Evolutionary conservation across 495 filamentous ascomycete genomes (phyloP).

Genomic region (Immersiella caudata): DNA sequence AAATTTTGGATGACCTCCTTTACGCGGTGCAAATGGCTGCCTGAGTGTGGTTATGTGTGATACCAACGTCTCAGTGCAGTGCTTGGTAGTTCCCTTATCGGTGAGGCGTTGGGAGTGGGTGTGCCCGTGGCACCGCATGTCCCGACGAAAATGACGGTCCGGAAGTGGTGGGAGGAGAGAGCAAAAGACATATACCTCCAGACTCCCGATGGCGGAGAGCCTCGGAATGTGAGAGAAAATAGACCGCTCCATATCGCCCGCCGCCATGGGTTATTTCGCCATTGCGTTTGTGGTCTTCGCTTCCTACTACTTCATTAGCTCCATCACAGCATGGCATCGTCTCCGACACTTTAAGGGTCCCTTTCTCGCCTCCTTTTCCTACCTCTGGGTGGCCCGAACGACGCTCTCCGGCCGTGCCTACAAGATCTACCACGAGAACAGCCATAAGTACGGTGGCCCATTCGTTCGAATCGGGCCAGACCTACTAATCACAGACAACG

Average conservation of each 20-base stretch:
- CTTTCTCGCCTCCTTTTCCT: slow-evolving; percentile 55
- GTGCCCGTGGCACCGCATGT: too few relatives aligned
- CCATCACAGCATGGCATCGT: slow-evolving; percentile 18
- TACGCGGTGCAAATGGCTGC: too few relatives aligned
- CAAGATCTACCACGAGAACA: slow-evolving; percentile 6
- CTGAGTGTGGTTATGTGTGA: too few relatives aligned
- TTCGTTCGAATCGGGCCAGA: slow-evolving; percentile 43
- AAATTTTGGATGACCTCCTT: too few relatives aligned
- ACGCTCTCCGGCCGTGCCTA: not conserved
- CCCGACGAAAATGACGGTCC: too few relatives aligned
- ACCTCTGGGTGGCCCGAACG: slow-evolving; percentile 47
- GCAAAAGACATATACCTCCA: too few relatives aligned
- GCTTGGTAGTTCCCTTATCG: too few relatives aligned
- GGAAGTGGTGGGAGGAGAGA: too few relatives aligned
- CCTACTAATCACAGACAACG: slow-evolving; percentile 43
- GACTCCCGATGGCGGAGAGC: too few relatives aligned
- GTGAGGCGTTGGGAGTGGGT: too few relatives aligned
- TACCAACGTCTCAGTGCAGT: too few relatives aligned
- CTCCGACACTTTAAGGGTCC: slow-evolving; percentile 57
- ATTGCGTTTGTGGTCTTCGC: not conserved
- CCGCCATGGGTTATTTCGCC: not conserved
- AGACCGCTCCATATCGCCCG: not conserved
- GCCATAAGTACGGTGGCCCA: slow-evolving; percentile 1
- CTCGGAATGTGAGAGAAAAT: too few relatives aligned
- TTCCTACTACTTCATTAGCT: not conserved